Base-by-base conservation (phyloP, 805 yeast genomes). In the Myxozyma mucilagina region DNA sequence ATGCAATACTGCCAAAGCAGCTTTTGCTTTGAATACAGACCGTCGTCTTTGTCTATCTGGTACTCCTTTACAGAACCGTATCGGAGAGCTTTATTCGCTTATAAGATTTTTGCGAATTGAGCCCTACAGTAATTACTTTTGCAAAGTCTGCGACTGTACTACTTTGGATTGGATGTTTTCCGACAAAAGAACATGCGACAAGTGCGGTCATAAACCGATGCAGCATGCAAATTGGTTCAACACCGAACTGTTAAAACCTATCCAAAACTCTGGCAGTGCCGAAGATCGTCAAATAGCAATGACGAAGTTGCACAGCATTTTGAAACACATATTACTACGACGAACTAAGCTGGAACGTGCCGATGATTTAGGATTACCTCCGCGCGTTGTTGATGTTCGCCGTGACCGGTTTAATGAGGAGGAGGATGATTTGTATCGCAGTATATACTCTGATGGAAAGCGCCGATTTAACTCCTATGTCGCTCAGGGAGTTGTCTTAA, bases 291-390 rank as follows among this genome's bases (percentile, higher is more conserved):
- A 81, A 42, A 83, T 80, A 38, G 87, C 96, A 47, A 91, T 94
- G 75, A 80, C 81, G 44, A 85, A 90, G 64, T 84, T 94, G 70
- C 89, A 94, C 64, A 73, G 84, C 13, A 75, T 94, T 32, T 76
- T 94, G 69, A 82, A 84, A 61, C 90, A 89, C 67, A 82, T 93
- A 42, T 91, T 94, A 97, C 76, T 94, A 61, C 81, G 99, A 71
- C 84, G 99, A 75, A 94, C 99, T 0, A 96, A 94, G 72, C 83
- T 93, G 3, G 98, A 94, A 75, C 81, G 98, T 52, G 97, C 99
- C 0, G 99, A 96, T 73, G 99, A 94, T 77, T 79, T 94, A 66
- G 99, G 99, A 0, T 78, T 94, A 50, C 99, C 99, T 2, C 99
- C 99, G 1, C 83, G 97, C 68, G 85, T 92, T 35, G 97, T 93